A percentile compares a stretch with the other conserved stretches of the same genome.
These are phyloP conservation scores for Suillus sp. DNA, from an alignment of 768 basidiomycete species.

Conservation along the genomic window DNA sequence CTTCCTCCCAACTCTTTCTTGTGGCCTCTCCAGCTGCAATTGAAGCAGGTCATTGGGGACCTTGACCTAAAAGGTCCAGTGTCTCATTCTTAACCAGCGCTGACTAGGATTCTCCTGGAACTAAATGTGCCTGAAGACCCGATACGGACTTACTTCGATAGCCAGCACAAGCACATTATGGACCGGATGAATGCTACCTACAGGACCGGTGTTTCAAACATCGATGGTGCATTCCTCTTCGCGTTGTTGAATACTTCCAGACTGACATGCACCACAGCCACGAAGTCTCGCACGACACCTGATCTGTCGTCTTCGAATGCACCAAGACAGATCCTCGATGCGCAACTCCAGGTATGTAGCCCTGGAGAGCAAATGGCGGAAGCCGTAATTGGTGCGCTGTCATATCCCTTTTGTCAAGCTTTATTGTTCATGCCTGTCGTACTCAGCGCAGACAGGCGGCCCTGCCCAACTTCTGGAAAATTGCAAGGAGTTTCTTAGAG, in stretches of 20 bases:
- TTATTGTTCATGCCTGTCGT: conserved; percentile 11
- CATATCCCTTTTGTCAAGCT: not conserved
- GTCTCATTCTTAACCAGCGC: conserved; percentile 12
- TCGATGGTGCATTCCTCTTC: conserved; percentile 45
- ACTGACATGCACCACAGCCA: conserved; percentile 36
- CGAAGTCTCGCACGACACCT: conserved; percentile 43
- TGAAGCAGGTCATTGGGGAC: too few species aligned
- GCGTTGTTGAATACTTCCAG: conserved; percentile 13
- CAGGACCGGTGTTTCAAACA: conserved; percentile 48
- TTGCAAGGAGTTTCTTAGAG: conserved; percentile 88
- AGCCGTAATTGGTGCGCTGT: conserved; percentile 51
- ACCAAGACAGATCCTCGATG: conserved; percentile 46
- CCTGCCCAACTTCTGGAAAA: conserved; percentile 94
- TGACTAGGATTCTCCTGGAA: conserved; percentile 79
- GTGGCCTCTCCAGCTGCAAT: too few species aligned
- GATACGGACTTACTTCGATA: conserved; percentile 94
- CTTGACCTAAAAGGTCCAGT: too few species aligned
- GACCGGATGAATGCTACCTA: conserved; percentile 71
- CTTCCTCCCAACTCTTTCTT: too few species aligned
- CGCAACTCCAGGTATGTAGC: conserved; percentile 64
- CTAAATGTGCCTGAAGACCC: conserved; percentile 87
- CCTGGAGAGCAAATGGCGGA: conserved; percentile 71
- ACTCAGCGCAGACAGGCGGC: conserved; percentile 65
- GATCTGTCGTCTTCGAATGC: conserved; percentile 40
- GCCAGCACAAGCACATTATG: conserved; percentile 86